phyloP scores from a whole-genome alignment of 2,329 filamentous ascomycete genomes.

The Fusarium dimerum region DNA sequence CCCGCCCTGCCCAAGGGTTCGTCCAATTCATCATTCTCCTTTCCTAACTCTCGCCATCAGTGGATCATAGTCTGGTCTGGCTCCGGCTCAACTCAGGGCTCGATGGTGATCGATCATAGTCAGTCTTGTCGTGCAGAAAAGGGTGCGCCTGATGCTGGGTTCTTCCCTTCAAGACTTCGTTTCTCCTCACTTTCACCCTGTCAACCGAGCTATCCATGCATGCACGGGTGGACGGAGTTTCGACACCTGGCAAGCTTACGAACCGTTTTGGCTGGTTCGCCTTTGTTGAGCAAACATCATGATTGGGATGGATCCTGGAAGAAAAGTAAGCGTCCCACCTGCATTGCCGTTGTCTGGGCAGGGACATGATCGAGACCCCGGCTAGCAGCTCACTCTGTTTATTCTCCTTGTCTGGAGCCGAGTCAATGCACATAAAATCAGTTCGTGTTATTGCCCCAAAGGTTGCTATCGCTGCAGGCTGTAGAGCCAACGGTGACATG shows the following conservation, averaged over 20 bases:
- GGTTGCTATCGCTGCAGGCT: not conserved
- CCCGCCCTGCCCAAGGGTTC: not conserved
- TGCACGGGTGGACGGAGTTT: not conserved
- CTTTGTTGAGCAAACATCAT: not conserved
- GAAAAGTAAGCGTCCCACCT: constrained; percentile 6
- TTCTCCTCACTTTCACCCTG: not conserved
- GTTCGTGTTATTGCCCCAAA: not conserved
- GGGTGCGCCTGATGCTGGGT: not conserved
- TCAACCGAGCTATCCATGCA: not conserved
- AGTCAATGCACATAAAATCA: not conserved
- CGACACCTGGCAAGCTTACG: not conserved
- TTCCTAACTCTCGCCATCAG: constrained; percentile 13
- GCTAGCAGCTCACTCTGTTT: not conserved
- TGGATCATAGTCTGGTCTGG: constrained; percentile 15
- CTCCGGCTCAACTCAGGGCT: constrained; percentile 1
- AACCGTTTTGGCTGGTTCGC: not conserved
- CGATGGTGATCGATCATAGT: not conserved
- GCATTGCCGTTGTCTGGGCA: constrained; percentile 14
- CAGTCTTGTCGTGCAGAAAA: not conserved
- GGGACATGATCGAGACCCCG: constrained; percentile 1
- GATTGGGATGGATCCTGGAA: constrained; percentile 7
- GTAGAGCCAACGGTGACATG: not conserved
- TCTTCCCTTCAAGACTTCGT: not conserved
- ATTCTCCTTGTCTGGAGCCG: not conserved
- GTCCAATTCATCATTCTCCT: not conserved